These are phyloP conservation scores for Ogataea glucozyma DNA, from an alignment of 805 yeast species.

Conservation along the genomic window DNA sequence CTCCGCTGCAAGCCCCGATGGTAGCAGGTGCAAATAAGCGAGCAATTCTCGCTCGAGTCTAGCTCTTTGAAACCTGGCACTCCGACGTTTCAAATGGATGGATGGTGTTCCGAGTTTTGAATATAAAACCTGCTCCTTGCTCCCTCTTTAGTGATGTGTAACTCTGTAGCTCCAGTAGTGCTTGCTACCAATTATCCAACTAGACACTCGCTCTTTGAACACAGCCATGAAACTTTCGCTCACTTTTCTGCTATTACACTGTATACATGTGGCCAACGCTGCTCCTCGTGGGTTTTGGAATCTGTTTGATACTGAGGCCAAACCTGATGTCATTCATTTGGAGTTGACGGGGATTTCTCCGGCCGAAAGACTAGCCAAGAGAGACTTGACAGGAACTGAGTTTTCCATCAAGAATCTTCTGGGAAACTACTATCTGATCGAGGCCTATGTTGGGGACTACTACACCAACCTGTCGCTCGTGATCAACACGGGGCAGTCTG, in stretches of 20 bases:
- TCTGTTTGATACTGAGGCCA: neutral
- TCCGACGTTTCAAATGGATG: neutral
- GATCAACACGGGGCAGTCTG: conserved; percentile 35
- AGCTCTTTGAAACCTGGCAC: neutral
- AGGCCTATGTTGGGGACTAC: conserved; percentile 31
- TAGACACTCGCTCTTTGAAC: neutral
- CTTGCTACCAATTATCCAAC: no score
- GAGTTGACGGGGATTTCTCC: conserved; percentile 1
- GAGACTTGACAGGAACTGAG: conserved; percentile 19
- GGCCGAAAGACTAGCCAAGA: conserved; percentile 9
- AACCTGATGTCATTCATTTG: neutral
- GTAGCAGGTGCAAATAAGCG: neutral
- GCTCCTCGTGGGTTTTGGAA: conserved; percentile 4
- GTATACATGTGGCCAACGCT: neutral
- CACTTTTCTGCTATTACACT: neutral
- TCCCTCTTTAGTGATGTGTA: neutral
- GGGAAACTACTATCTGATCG: conserved; percentile 23
- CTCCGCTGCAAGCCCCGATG: neutral
- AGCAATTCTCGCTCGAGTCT: no score
- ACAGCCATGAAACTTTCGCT: conserved; percentile 2
- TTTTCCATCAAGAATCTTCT: conserved; percentile 18
- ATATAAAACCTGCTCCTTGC: neutral
- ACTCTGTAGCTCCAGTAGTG: neutral
- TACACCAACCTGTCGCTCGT: conserved; percentile 25
- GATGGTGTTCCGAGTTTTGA: neutral